Evolutionary conservation across 2,329 filamentous ascomycete species (phyloP).

Genomic region (Phyllosticta citriasiana): DNA sequence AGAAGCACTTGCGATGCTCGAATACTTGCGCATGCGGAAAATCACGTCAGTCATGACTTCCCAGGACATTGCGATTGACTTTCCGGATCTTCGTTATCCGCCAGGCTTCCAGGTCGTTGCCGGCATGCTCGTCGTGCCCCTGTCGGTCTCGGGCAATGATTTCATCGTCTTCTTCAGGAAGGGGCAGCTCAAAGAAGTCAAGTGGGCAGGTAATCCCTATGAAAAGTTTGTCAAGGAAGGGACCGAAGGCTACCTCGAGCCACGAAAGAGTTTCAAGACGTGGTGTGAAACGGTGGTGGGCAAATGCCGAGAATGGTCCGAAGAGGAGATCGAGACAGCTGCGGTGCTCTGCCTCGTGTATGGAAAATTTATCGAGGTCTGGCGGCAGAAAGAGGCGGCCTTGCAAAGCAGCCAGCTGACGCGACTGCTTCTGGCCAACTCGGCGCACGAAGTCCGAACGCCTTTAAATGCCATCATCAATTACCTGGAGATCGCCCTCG

Average conservation of each 20-base stretch:
- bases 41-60: slow-evolving; percentile 68
- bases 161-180: slow-evolving; percentile 90
- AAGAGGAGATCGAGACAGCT: slow-evolving; percentile 81
- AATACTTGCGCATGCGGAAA: slow-evolving; percentile 69
- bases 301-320: slow-evolving; percentile 78
- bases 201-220: slow-evolving; percentile 81
- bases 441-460: slow-evolving; percentile 83
- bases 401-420: slow-evolving; percentile 75
- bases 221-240: slow-evolving; percentile 66
- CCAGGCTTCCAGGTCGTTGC: slow-evolving; percentile 72
- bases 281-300: slow-evolving; percentile 76
- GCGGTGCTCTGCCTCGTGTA: slow-evolving; percentile 83
- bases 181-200: slow-evolving; percentile 64
- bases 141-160: slow-evolving; percentile 65
- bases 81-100: slow-evolving; percentile 68
- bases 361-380: slow-evolving; percentile 83
- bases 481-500: slow-evolving; percentile 81
- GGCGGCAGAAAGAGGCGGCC: slow-evolving; percentile 81
- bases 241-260: slow-evolving; percentile 65
- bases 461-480: slow-evolving; percentile 92
- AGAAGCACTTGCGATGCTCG: slow-evolving; percentile 72
- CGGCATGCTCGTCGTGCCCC: slow-evolving; percentile 69
- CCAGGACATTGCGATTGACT: slow-evolving; percentile 65
- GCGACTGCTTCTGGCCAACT: slow-evolving; percentile 69
- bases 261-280: slow-evolving; percentile 65